These are phyloP conservation scores for Sesbania bispinosa DNA, from an alignment of 306 rosid species.

Conservation along the genomic window DNA sequence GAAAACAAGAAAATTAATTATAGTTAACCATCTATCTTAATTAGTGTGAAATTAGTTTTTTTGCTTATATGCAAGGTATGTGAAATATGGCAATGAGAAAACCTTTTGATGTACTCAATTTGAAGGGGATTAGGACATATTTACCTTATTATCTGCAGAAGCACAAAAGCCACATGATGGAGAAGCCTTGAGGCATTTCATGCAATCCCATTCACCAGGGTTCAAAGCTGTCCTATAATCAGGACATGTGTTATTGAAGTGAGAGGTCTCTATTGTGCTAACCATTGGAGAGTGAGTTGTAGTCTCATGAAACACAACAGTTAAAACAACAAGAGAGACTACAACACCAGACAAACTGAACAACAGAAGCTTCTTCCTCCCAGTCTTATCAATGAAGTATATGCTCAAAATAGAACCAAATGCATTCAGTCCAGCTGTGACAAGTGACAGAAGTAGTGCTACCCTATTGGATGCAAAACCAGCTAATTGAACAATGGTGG, in stretches of 20 bases:
- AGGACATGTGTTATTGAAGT: slow-evolving; percentile 48
- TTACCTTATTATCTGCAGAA: slow-evolving; percentile 43
- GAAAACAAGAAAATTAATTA: too few species aligned
- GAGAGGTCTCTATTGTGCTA: slow-evolving; percentile 23
- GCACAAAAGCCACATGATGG: slow-evolving; percentile 64
- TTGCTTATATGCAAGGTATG: too few species aligned
- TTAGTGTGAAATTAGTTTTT: too few species aligned
- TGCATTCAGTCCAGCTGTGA: slow-evolving; percentile 53
- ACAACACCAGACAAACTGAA: slow-evolving; percentile 52
- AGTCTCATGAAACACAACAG: slow-evolving; percentile 49
- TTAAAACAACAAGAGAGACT: slow-evolving; percentile 45
- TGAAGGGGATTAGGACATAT: background rate
- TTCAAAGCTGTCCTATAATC: slow-evolving; percentile 24
- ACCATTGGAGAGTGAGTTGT: slow-evolving; percentile 47
- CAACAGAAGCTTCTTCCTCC: slow-evolving; percentile 51
- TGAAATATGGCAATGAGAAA: background rate
- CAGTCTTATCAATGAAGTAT: slow-evolving; percentile 53
- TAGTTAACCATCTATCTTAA: too few species aligned
- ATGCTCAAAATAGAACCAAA: slow-evolving; percentile 56
- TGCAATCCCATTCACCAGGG: slow-evolving; percentile 49
- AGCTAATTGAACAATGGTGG: slow-evolving; percentile 55
- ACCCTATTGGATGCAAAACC: slow-evolving; percentile 55
- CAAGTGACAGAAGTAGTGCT: slow-evolving; percentile 55
- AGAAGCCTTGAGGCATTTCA: slow-evolving; percentile 49
- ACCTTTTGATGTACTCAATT: background rate